These are phyloP conservation scores for Tolypocladium cylindrosporum DNA, from an alignment of 2,329 filamentous ascomycete genomes.

Conservation along the genomic window DNA sequence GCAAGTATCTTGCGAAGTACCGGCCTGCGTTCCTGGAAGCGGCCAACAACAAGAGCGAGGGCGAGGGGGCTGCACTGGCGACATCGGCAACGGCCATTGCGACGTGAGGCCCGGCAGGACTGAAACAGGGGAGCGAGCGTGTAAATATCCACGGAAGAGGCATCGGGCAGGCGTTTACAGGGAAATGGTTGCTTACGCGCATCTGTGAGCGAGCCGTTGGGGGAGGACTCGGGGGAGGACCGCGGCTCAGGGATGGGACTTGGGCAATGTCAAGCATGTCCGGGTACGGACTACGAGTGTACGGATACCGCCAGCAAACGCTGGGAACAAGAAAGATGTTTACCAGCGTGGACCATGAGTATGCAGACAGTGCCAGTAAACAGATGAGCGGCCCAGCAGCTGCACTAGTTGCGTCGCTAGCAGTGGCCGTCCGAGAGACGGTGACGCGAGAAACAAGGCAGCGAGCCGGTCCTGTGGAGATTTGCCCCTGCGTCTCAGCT, in stretches of 20 bases:
- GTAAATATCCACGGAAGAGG: neutral
- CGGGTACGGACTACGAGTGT: neutral
- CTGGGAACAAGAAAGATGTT: neutral
- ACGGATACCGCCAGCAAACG: neutral
- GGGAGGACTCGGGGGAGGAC: neutral
- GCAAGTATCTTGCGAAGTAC: conserved; percentile 53
- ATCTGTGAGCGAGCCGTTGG: neutral
- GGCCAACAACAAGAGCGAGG: conserved; percentile 14
- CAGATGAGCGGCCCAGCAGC: neutral
- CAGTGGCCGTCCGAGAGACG: neutral
- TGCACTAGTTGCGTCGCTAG: neutral
- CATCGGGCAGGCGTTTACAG: conserved; percentile 2
- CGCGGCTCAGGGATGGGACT: neutral
- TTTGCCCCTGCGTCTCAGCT: neutral
- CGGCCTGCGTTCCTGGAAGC: conserved; percentile 40
- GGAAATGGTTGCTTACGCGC: neutral
- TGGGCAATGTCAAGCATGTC: neutral
- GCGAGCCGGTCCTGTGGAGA: neutral
- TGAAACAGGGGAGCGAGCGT: neutral
- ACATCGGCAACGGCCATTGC: conserved; percentile 17
- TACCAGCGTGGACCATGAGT: neutral
- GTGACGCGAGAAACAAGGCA: no score
- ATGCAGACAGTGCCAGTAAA: neutral
- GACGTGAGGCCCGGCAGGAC: conserved; percentile 12
- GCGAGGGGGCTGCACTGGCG: conserved; percentile 9